Conservation (phyloP, 2,329 filamentous ascomycete genomes). For the Ophiognomonia clavigignenti-juglandacearum region DNA sequence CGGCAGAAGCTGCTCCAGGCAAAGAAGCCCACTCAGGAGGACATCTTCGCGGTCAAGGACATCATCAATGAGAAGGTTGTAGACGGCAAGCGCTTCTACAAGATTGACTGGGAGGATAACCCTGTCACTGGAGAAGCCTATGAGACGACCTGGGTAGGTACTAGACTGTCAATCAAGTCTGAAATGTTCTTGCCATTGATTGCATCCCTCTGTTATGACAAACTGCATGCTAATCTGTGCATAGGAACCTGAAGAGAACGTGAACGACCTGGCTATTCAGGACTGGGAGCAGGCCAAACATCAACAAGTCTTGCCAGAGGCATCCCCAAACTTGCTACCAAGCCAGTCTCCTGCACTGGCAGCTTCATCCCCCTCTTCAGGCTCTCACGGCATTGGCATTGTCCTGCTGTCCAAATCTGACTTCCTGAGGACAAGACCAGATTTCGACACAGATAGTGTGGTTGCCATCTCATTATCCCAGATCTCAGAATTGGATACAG, state of each 20-base stretch:
- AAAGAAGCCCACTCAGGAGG: conserved; percentile 1
- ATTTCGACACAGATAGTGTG: conserved; percentile 20
- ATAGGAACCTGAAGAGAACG: conserved; percentile 25
- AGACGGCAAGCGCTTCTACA: conserved; percentile 35
- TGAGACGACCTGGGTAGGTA: conserved; percentile 46
- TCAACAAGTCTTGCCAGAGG: conserved; percentile 8
- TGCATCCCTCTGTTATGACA: no score
- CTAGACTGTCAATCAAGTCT: not conserved
- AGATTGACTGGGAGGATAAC: conserved; percentile 53
- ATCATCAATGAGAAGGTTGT: conserved; percentile 32
- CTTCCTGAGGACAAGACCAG: conserved; percentile 14
- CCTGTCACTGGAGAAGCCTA: conserved; percentile 42
- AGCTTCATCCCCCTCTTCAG: not conserved
- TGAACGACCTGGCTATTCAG: conserved; percentile 21
- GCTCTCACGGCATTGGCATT: conserved; percentile 1
- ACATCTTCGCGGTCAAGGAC: conserved; percentile 25
- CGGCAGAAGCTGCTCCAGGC: conserved; percentile 5
- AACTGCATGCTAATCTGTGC: not conserved
- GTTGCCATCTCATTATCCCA: conserved; percentile 14
- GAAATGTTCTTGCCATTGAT: no score
- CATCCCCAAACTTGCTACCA: not conserved
- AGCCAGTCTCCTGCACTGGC: not conserved
- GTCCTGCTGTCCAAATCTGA: conserved; percentile 14
- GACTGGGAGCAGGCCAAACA: conserved; percentile 24
- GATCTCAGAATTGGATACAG: not conserved